Percentiles rank a stretch among this genome's conserved stretches.
phyloP scores from a whole-genome alignment of 176 grass and related monocot species.

The Typha latifolia region DNA sequence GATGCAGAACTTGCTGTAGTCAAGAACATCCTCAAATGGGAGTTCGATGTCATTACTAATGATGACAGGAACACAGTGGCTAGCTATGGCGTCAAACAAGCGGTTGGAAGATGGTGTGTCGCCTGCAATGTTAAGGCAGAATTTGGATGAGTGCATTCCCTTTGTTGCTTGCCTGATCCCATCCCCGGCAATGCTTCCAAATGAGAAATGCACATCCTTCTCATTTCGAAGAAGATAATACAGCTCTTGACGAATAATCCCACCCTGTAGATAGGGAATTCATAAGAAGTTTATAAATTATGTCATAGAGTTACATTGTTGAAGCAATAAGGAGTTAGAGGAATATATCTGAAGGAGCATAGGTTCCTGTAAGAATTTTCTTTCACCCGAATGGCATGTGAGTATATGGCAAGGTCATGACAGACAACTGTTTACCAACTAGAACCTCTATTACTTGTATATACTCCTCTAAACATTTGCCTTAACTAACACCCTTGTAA shows the following conservation, averaged over 20 bases:
- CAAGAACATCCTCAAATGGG: slow-evolving; percentile 53
- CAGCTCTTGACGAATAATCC: slow-evolving; percentile 51
- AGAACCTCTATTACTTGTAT: too few species aligned
- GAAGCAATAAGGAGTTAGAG: neutral
- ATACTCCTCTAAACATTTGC: too few species aligned
- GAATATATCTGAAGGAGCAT: neutral
- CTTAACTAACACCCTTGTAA: too few species aligned
- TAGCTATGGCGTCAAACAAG: slow-evolving; percentile 54
- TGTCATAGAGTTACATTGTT: neutral
- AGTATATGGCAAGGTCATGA: too few species aligned
- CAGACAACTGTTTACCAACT: too few species aligned
- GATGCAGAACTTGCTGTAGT: slow-evolving; percentile 51
- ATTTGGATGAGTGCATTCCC: slow-evolving; percentile 49
- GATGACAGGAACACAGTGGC: slow-evolving; percentile 53
- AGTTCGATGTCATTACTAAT: slow-evolving; percentile 61
- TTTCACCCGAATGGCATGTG: too few species aligned
- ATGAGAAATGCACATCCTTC: slow-evolving; percentile 58
- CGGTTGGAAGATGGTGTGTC: slow-evolving; percentile 63
- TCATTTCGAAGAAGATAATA: slow-evolving; percentile 70
- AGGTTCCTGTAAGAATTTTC: neutral
- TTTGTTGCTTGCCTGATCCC: slow-evolving; percentile 36
- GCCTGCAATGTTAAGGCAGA: slow-evolving; percentile 63
- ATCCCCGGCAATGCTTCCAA: slow-evolving; percentile 47
- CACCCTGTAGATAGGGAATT: slow-evolving; percentile 30
- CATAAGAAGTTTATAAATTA: neutral